Evolutionary conservation across 805 yeast species (phyloP).

Genomic region (Cyberlindnera subsufficiens): DNA sequence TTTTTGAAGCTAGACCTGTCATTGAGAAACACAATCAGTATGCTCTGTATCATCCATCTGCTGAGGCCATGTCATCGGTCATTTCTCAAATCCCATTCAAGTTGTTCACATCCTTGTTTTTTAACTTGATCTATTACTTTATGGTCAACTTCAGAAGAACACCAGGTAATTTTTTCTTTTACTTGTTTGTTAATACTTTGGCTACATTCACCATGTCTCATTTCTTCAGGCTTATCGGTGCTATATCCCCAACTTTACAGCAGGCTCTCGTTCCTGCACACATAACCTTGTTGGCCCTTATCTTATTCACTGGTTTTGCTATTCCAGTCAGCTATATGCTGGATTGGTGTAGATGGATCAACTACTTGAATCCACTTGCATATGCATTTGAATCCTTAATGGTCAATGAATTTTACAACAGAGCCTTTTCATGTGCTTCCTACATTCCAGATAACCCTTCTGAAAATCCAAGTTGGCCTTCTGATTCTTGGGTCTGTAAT

Average conservation of each 20-base stretch:
- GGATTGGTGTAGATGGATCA: constrained; percentile 65
- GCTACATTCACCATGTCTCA: constrained; percentile 51
- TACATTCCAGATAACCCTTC: constrained; percentile 41
- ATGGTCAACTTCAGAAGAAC: constrained; percentile 45
- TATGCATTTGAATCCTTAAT: constrained; percentile 54
- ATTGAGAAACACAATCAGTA: constrained; percentile 54
- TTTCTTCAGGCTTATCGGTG: constrained; percentile 48
- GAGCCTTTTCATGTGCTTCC: constrained; percentile 39
- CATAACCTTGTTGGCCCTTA: constrained; percentile 39
- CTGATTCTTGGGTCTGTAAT: constrained; percentile 41
- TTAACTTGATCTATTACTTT: constrained; percentile 47
- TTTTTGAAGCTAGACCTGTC: constrained; percentile 38
- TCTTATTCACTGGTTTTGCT: constrained; percentile 52
- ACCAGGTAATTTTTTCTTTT: constrained; percentile 54
- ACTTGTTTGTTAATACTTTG: constrained; percentile 34
- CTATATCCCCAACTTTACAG: constrained; percentile 39
- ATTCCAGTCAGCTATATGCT: constrained; percentile 50
- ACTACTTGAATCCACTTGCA: constrained; percentile 52
- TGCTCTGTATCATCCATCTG: constrained; percentile 55
- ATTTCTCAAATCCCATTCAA: constrained; percentile 54
- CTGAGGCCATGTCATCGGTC: constrained; percentile 59
- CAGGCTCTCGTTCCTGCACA: constrained; percentile 58
- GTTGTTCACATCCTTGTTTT: constrained; percentile 35
- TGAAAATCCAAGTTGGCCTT: constrained; percentile 18
- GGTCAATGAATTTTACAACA: constrained; percentile 49